A percentile compares a stretch with the other conserved stretches of the same genome.
These are phyloP conservation scores for Sindora glabra DNA, from an alignment of 306 rosid genomes.

Conservation along the genomic window DNA sequence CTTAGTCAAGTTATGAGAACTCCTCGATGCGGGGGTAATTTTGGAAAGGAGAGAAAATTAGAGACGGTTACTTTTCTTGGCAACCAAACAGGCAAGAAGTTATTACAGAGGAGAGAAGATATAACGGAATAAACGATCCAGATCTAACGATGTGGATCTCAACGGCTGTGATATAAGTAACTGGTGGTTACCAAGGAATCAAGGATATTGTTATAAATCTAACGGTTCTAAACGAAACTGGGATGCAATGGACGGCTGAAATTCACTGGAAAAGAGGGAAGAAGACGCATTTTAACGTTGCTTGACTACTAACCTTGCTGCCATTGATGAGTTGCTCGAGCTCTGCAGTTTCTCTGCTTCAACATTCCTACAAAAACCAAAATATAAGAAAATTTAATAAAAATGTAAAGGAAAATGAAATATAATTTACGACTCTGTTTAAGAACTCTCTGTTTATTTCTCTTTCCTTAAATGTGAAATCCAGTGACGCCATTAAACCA, in stretches of 20 bases:
- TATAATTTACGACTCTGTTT: too few relatives aligned
- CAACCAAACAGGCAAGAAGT: constrained; percentile 20
- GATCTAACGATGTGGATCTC: constrained; percentile 47
- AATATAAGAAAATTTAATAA: not conserved
- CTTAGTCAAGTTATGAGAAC: fast-evolving
- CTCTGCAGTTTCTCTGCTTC: constrained; percentile 44
- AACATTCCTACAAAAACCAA: constrained; percentile 28
- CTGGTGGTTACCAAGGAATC: too few relatives aligned
- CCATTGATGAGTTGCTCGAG: constrained; percentile 75
- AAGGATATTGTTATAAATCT: not conserved
- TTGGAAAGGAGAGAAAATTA: not conserved
- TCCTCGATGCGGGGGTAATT: constrained; percentile 15
- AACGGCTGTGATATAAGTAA: constrained; percentile 52
- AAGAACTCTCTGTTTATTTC: too few relatives aligned
- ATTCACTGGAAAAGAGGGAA: constrained; percentile 4
- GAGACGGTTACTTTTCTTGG: constrained; percentile 15
- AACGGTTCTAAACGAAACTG: constrained; percentile 13
- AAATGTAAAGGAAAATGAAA: not conserved
- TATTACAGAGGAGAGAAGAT: constrained; percentile 34
- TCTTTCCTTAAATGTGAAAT: not conserved
- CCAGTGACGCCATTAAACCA: not conserved
- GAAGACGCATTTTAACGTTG: constrained; percentile 15
- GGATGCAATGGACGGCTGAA: constrained; percentile 24
- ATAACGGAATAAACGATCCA: constrained; percentile 62
- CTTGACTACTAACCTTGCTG: constrained; percentile 41